phyloP scores from a whole-genome alignment of 2,329 filamentous ascomycete species.

The Beauveria rudraprayagi region DNA sequence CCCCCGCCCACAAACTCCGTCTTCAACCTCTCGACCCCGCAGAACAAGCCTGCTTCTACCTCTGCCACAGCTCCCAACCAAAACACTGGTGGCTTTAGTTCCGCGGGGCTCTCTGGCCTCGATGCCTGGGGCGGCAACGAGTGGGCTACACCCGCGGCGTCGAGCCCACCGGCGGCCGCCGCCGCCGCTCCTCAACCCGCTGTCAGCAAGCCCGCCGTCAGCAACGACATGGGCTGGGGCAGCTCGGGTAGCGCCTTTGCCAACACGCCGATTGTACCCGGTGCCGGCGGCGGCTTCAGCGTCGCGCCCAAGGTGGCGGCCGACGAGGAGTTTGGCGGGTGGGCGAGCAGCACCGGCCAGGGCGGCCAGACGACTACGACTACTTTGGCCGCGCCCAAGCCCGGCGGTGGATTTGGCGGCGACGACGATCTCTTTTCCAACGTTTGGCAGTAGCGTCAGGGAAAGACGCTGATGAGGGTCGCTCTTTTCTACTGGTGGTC shows the following conservation, averaged over 20 bases:
- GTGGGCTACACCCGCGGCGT: constrained; percentile 61
- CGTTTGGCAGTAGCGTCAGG: constrained; percentile 68
- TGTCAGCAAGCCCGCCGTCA: constrained; percentile 28
- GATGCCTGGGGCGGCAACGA: constrained; percentile 85
- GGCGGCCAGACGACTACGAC: constrained; percentile 18
- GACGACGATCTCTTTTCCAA: constrained; percentile 91
- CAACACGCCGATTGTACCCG: constrained; percentile 52
- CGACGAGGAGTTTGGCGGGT: constrained; percentile 94
- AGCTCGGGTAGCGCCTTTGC: constrained; percentile 39
- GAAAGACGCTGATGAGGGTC: not conserved
- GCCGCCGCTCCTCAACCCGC: not conserved
- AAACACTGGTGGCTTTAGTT: constrained; percentile 26
- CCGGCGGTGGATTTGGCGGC: constrained; percentile 53
- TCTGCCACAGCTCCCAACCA: constrained; percentile 31
- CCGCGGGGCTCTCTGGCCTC: constrained; percentile 36
- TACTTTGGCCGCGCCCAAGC: constrained; percentile 39
- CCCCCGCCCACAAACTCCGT: constrained; percentile 50
- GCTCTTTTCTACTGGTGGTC: not conserved
- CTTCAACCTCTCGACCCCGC: constrained; percentile 67
- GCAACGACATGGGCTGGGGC: constrained; percentile 58
- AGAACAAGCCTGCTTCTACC: constrained; percentile 31
- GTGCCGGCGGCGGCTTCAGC: constrained; percentile 57
- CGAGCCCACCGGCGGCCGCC: constrained; percentile 33
- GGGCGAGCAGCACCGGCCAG: constrained; percentile 64
- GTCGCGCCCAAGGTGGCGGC: constrained; percentile 63